Conservation (phyloP, 345 rosid genomes). For the Passiflora organensis region DNA sequence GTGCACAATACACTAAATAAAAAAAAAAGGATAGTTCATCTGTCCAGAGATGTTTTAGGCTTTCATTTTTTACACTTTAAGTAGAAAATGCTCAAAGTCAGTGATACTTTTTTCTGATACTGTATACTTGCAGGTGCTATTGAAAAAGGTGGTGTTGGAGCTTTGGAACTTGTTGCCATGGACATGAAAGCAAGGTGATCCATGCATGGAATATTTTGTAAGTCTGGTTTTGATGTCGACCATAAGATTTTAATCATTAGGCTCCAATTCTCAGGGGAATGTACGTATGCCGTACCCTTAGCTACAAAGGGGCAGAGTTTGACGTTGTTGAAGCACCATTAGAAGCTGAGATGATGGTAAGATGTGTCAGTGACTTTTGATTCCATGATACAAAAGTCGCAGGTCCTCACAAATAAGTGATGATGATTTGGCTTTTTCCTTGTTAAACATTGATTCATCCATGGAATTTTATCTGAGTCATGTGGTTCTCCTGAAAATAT, state of each 20-base stretch:
- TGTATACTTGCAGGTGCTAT: conserved; percentile 58
- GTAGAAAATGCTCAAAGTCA: background rate
- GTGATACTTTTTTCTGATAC: conserved; percentile 6
- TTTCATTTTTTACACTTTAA: no score
- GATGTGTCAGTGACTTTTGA: background rate
- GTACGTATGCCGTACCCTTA: conserved; percentile 97
- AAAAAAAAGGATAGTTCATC: no score
- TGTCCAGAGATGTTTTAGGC: no score
- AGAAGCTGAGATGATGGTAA: conserved; percentile 88
- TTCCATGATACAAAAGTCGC: no score
- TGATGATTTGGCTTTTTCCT: no score
- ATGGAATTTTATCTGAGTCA: no score
- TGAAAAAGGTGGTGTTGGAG: conserved; percentile 98
- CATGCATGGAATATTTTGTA: conserved; percentile 9
- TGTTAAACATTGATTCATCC: no score
- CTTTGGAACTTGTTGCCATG: conserved; percentile 98
- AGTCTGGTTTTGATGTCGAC: conserved; percentile 3
- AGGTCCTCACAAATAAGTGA: no score
- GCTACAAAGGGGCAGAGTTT: conserved; percentile 92
- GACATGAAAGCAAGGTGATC: conserved; percentile 98
- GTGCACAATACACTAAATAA: no score
- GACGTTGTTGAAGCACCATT: conserved; percentile 91
- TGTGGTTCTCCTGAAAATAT: no score
- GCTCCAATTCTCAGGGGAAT: conserved; percentile 68
- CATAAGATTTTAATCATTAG: conserved; percentile 8